Base-by-base conservation (phyloP, 2,329 filamentous ascomycete genomes). In the Trichoderma atrobrunneum region DNA sequence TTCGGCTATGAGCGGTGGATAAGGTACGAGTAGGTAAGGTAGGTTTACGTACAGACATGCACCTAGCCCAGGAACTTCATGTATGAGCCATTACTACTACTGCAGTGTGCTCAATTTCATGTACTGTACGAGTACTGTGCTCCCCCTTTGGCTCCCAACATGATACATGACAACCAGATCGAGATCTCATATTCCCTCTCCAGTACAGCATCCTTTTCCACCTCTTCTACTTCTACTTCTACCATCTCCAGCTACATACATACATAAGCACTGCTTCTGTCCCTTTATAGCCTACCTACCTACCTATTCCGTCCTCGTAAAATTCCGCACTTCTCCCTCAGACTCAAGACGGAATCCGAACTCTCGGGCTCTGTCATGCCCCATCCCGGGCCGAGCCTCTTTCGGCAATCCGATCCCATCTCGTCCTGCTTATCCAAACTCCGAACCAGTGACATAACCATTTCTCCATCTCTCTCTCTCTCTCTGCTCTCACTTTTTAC, bases 341-440 rank as follows among this genome's bases (percentile, higher is more conserved):
- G 34, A 51, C 39, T 43, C 39, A 43, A n/a, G 48, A 4, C 63
- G 16, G 21, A 36, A 54, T 36, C 39, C 56, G 10, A 54, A 24
- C 28, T 34, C 26, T 61, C 56, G 56, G 56, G 36, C 66, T 43
- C 34, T 16, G 18, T 54, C 4, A 34, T 8, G 36, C 36, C 56
- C 57, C 57, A 54, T 54, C 57, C 57, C 66, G 66, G 66, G 39
- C 66, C 66, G 66, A 62, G 21, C 66, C 66, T 70, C 36, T 70
- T 70, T 62, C 66, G 66, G 66, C 21, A 51, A 48, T 62, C 66
- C 66, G 36, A 60, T 60, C 65, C 51, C 54, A 68, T 68, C 34
- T 51, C 62, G 16, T 56, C 8, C 18, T 64, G 16, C 36, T 28
- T 21, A n/a, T 56, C 24, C 24, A 32, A 21, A 39, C 39, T 59